These are phyloP conservation scores for Macroventuria anomochaeta DNA, from an alignment of 2,329 filamentous ascomycete genomes.

Conservation along the genomic window DNA sequence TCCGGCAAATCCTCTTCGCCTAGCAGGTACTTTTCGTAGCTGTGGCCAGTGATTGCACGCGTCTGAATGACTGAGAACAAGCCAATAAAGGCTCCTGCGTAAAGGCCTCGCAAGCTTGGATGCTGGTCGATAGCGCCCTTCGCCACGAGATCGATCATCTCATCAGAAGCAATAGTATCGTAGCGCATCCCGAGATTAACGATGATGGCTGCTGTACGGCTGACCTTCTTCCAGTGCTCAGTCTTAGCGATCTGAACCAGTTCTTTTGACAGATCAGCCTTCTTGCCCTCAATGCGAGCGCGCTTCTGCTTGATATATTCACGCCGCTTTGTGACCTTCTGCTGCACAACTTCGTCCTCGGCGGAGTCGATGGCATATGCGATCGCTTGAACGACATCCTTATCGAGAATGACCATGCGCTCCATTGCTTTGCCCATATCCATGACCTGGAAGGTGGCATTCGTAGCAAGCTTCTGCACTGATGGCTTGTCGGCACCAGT, in stretches of 20 bases:
- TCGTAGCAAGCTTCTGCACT: slow-evolving; percentile 85
- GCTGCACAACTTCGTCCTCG: slow-evolving; percentile 64
- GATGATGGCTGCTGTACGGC: slow-evolving; percentile 86
- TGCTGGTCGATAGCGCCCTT: slow-evolving; percentile 88
- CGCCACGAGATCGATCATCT: slow-evolving; percentile 83
- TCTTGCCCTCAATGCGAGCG: slow-evolving; percentile 80
- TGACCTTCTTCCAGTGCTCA: slow-evolving; percentile 96
- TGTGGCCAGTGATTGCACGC: slow-evolving; percentile 82
- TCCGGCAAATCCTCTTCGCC: slow-evolving; percentile 81
- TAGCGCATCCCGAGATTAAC: slow-evolving; percentile 92
- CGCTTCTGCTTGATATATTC: slow-evolving; percentile 78
- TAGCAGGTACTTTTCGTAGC: slow-evolving; percentile 83
- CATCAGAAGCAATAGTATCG: slow-evolving; percentile 79
- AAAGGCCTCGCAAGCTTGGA: slow-evolving; percentile 81
- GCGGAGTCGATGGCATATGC: slow-evolving; percentile 40
- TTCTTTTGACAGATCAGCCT: slow-evolving; percentile 79
- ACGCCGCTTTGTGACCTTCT: slow-evolving; percentile 69
- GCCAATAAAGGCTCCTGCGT: slow-evolving; percentile 78
- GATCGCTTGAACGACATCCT: slow-evolving; percentile 72
- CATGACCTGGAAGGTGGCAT: slow-evolving; percentile 82
- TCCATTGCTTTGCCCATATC: slow-evolving; percentile 92
- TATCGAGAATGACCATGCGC: slow-evolving; percentile 81
- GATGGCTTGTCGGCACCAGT: slow-evolving; percentile 91
- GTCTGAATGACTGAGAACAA: slow-evolving; percentile 85
- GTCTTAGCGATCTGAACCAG: slow-evolving; percentile 76